Conservation (phyloP, 805 yeast species). For the Pachysolen tannophilus region DNA sequence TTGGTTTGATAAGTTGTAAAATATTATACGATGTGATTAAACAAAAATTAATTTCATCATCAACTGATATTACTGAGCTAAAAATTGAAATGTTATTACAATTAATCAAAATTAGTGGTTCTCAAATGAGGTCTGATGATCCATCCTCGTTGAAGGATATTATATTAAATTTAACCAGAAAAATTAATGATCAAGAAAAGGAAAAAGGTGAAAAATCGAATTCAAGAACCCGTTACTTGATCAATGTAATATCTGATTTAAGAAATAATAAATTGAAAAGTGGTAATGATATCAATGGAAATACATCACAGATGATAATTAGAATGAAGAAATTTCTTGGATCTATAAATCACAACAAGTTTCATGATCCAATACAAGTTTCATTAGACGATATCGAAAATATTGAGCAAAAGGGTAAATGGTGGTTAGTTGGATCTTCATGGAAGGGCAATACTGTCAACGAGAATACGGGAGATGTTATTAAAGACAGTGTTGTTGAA, state of each 20-base stretch:
- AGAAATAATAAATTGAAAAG: conserved; percentile 74
- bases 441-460: conserved; percentile 65
- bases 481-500: conserved; percentile 17
- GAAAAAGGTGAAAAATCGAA: conserved; percentile 29
- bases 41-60: conserved; percentile 19
- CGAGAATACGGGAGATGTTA: conserved; percentile 8
- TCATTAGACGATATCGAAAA: conserved; percentile 72
- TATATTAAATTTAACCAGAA: conserved; percentile 46
- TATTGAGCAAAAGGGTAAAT: conserved; percentile 78
- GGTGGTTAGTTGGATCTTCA: conserved; percentile 99
- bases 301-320: conserved; percentile 41
- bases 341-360: conserved; percentile 34
- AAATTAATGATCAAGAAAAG: conserved; percentile 29
- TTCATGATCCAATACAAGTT: conserved; percentile 76
- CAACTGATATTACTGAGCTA: conserved; percentile 49
- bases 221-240: conserved; percentile 70
- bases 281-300: conserved; percentile 35
- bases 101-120: conserved; percentile 69
- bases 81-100: conserved; percentile 74
- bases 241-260: conserved; percentile 79
- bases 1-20: conserved; percentile 67
- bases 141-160: conserved; percentile 80
- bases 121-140: conserved; percentile 83
- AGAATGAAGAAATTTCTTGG: conserved; percentile 62
- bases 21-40: conserved; percentile 72